Evolutionary conservation across 179 eudicot genomes (phyloP), one percentile per base, ranked within the genome.

Genomic region (Silene vulgaris): DNA sequence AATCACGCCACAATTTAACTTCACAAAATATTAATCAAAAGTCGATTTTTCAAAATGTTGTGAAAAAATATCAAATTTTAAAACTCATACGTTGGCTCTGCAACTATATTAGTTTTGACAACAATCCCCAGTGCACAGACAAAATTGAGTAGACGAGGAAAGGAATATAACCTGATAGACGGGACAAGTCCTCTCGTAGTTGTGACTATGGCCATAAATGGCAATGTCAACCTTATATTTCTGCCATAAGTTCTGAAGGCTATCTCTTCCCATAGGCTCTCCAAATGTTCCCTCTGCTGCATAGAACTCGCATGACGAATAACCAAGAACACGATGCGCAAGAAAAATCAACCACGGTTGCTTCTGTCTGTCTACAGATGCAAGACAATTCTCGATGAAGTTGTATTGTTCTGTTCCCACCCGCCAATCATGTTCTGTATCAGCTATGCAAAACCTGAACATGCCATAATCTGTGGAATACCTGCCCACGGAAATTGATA

Each of bases 261-360:
- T 86, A n/a, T 91, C 94, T 70, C 90, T 85, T 5, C 97, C 97
- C 95, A 91, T 91, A 8, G 97, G 97, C 81, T 91, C 95, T 8
- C 73, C 88, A 75, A 88, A 90, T 11, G 92, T 86, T 3, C 97
- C 97, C 74, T 87, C 85, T 3, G 23, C 69, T 3, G 86, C 90
- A 71, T 88, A 91, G 23, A 65, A 81, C 16, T 69, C 73, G 1
- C 74, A 69, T 0, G 97, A 89, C 52, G 95, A 90, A 50, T 90
- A 88, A 61, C 97, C 92, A 14, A 91, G 75, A 3, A 90, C 95
- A 0, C 94, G 90, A 74, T 91, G 97, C 0, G 93, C 96, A 28
- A 87, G 83, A 59, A 90, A 90, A 60, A 89, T 86, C n/a, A 90
- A 80, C 93, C 91, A 90, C 4, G 93, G 93, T 48, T 90, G 91